phyloP scores from a whole-genome alignment of 2,329 filamentous ascomycete species.

The Nemania serpens region DNA sequence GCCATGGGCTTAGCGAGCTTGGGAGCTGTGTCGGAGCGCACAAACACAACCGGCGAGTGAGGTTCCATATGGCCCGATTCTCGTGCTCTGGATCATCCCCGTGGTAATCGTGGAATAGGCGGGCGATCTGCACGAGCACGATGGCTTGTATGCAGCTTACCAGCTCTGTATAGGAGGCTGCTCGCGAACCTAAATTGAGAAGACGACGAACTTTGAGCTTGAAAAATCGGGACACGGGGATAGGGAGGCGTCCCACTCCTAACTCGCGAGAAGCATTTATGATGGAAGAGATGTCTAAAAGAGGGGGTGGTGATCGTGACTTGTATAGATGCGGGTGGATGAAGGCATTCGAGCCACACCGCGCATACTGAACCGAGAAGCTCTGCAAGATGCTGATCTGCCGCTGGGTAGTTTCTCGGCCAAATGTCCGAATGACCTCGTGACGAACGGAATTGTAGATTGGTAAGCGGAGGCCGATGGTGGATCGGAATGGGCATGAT shows the following conservation, averaged over 20 bases:
- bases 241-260: background rate
- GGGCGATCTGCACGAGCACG: background rate
- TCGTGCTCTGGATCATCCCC: constrained; percentile 1
- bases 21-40: background rate
- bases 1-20: constrained; percentile 5
- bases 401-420: background rate
- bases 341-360: background rate
- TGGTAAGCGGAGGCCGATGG: background rate
- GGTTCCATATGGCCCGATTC: background rate
- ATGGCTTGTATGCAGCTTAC: background rate
- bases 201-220: background rate
- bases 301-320: background rate
- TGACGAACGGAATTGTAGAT: background rate
- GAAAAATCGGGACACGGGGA: background rate
- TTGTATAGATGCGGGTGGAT: background rate
- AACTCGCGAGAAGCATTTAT: background rate
- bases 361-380: background rate
- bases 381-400: constrained; percentile 1
- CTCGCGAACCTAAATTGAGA: background rate
- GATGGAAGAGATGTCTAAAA: background rate
- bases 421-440: background rate
- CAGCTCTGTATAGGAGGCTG: background rate
- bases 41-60: background rate
- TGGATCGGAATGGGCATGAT: background rate
- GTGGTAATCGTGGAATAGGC: background rate